Conservation (phyloP, 805 yeast species). For the Danielia oregonensis region DNA sequence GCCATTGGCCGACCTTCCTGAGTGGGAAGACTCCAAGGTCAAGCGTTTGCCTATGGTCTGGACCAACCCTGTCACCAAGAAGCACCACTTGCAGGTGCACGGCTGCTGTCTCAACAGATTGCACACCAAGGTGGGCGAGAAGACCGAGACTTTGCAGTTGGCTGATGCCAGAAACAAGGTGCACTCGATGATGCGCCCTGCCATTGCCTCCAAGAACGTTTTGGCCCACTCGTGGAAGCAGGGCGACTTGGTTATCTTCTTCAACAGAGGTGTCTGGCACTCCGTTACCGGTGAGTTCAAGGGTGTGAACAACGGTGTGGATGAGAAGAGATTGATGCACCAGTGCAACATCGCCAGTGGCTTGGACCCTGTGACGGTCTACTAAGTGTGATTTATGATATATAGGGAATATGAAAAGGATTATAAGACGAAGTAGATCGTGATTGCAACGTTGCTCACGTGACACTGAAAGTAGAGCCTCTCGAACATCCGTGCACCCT, state of each 20-base stretch:
- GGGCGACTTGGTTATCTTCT: conserved; percentile 85
- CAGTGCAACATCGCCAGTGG: conserved; percentile 92
- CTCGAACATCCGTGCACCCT: no score
- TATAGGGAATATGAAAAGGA: no score
- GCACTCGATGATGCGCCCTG: conserved; percentile 79
- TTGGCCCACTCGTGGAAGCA: conserved; percentile 80
- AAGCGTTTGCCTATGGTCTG: conserved; percentile 83
- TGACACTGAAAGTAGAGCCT: no score
- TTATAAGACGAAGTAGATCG: no score
- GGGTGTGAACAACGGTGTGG: conserved; percentile 44
- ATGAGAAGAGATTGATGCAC: conserved; percentile 84
- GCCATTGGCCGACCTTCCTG: conserved; percentile 65
- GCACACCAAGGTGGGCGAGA: conserved; percentile 51
- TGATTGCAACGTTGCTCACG: no score
- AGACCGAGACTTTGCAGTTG: conserved; percentile 47
- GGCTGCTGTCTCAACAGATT: conserved; percentile 80
- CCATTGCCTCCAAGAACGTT: conserved; percentile 67
- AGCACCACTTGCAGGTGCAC: conserved; percentile 82
- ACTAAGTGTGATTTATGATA: not conserved
- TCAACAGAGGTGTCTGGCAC: conserved; percentile 88
- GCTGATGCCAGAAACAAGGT: conserved; percentile 72
- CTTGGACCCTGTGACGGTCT: conserved; percentile 47
- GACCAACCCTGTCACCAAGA: conserved; percentile 85
- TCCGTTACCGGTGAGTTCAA: conserved; percentile 85
- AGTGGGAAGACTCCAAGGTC: conserved; percentile 76